Base-by-base conservation (phyloP, 108 stramenopile species). In the Fistulifera pelliculosa region DNA sequence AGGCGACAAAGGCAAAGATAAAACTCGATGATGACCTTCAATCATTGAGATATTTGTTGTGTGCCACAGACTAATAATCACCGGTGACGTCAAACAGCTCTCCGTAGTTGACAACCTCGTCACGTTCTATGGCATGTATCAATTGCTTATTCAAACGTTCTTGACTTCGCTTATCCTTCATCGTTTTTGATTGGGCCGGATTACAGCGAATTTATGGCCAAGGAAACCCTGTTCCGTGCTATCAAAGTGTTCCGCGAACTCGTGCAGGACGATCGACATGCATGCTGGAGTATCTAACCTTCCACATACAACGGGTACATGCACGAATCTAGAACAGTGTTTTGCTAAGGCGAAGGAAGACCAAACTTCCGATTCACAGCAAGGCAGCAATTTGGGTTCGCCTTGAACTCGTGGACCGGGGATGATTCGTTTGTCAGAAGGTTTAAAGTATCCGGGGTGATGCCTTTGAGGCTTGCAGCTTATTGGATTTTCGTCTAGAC, bases 251-350 rank as follows among this genome's bases (percentile, higher is more conserved):
- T 70, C 58, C 26, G 79, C 63, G 45, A 76, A 80, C 52, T 85
- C 83, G 74, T 87, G 83, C 11, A 91, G 56, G 25, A 78, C 63
- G 55, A 91, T 81, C 7, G 83, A 83, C 8, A 85, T 42, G 38
- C 66, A 68, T 13, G 82, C 69, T 58, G 77, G 80, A 12, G 63
- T 56, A 49, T 84, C 83, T 27, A 90, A 38, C 38, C 81, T 65
- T 22, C 58, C 23, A 17, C 27, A 42, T 28, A 73, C 54, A 50
- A 81, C 79, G 8, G 83, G 85, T 14, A 92, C 68, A 65, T 92
- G 90, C 0, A 87, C 65, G 73, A 87, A 92, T 23, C 47, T 48
- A 51, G 69, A 56, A 56, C 90, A 87, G 14, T 70, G 16, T 49
- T 66, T 39, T 25, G 83, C 90, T 27, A 87, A 68, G 0, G 54